Evolutionary conservation across 1,139 yeast genomes (phyloP), one percentile per base, ranked within the genome.

Genomic region (Torulaspora globosa): DNA sequence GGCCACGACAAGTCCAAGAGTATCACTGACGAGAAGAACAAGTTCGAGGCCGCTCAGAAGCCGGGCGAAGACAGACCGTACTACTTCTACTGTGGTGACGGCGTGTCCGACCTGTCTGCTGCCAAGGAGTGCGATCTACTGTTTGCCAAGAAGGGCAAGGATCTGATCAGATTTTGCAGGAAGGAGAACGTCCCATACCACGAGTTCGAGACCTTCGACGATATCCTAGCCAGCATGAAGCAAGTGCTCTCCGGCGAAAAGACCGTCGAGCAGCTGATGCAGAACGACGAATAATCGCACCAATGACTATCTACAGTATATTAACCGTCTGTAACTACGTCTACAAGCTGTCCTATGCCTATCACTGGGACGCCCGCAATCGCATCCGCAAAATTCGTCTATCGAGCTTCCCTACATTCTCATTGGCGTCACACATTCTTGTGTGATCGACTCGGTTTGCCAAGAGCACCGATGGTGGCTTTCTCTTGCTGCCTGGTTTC

Each of bases 1-100:
- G 99, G 99, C 44, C 99, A 92, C 66, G 97, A 92, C 70, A 92
- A 92, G 71, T 82, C 96, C 39, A 75, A 79, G 46, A 84, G 94
- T 29, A 89, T 90, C 57, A 75, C 77, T 50, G 85, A 87, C 36
- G 85, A 79, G 62, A 77, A 70, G 58, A 51, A 53, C 38, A 74
- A 66, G 57, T 63, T 51, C 53, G 70, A 65, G 65, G 76, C 73
- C 57, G 70, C 60, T 62, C 69, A 70, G 47, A 57, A 61, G 31
- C 60, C 54, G 3, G 56, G 54, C 36, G 66, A 63, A 14, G 59
- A 65, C 23, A 70, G 77, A 49, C 89, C 92, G 9, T 71, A 73
- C 37, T 73, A 89, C 58, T 86, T 90, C 65, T 92, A 92, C 72
- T 86, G 95, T 63, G 98, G 98, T 47, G 98, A 92, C 65, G 99